These are phyloP conservation scores for Bothriochloa decipiens DNA, from an alignment of 176 grass and related monocot genomes.

Conservation along the genomic window DNA sequence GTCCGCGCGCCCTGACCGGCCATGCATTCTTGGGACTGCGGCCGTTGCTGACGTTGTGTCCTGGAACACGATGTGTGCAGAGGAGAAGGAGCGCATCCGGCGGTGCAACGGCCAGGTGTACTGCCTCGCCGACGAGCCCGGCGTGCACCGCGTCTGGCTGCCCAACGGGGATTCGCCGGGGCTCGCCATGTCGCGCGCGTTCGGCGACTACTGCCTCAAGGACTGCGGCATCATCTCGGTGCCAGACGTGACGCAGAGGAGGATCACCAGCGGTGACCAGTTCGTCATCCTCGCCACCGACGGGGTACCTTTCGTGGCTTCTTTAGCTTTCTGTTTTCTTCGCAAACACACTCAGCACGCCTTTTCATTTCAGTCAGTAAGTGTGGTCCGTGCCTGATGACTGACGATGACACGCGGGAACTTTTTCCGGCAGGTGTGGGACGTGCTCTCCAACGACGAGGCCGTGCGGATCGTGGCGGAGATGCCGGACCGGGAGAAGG, in stretches of 20 bases:
- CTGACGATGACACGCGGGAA: not conserved
- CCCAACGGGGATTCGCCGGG: constrained; percentile 72
- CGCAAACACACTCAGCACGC: not conserved
- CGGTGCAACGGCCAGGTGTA: constrained; percentile 74
- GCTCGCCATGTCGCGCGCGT: constrained; percentile 94
- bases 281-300: constrained; percentile 95
- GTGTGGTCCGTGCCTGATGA: not conserved
- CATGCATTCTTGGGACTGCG: not conserved
- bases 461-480: constrained; percentile 84
- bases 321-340: not conserved
- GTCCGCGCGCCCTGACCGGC: not conserved
- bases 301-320: constrained; percentile 50
- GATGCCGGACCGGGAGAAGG: constrained; percentile 56
- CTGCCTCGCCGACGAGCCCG: constrained; percentile 75
- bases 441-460: constrained; percentile 90
- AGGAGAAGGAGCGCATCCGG: constrained; percentile 78
- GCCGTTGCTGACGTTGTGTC: not conserved
- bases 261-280: constrained; percentile 53
- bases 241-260: constrained; percentile 80
- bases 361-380: no score
- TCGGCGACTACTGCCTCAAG: constrained; percentile 88
- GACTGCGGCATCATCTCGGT: constrained; percentile 77
- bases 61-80: constrained; percentile 33
- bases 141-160: constrained; percentile 77
- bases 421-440: constrained; percentile 69